Percentiles rank a stretch among this genome's conserved stretches.
These are phyloP conservation scores for Cenchrus fungigraminus DNA, from an alignment of 176 grass and related monocot species.

Conservation along the genomic window DNA sequence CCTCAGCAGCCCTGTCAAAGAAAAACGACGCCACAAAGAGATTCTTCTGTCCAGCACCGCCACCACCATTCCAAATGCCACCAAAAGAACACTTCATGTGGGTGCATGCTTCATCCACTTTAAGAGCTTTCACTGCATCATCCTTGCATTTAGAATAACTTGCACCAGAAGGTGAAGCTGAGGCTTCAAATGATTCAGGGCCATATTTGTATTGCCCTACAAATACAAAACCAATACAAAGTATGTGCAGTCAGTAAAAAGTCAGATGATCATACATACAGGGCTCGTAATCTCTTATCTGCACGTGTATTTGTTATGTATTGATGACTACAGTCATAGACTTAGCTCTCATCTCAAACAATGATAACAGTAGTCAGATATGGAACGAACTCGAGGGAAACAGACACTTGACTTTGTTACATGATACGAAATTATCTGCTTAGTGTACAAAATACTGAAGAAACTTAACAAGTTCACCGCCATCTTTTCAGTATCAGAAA, in stretches of 20 bases:
- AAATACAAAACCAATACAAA: background rate
- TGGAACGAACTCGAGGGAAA: background rate
- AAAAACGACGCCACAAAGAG: conserved; percentile 98
- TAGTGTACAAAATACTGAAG: background rate
- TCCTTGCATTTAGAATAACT: conserved; percentile 76
- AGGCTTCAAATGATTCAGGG: conserved; percentile 55
- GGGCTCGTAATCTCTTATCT: background rate
- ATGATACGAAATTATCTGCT: background rate
- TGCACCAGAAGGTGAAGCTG: conserved; percentile 64
- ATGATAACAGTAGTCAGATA: background rate
- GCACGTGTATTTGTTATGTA: background rate
- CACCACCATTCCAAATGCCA: conserved; percentile 97
- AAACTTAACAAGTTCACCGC: background rate
- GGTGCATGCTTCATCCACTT: conserved; percentile 73
- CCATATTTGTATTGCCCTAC: conserved; percentile 79
- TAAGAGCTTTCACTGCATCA: conserved; percentile 83
- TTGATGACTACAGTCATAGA: background rate
- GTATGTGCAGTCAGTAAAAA: background rate
- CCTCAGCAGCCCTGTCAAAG: conserved; percentile 97
- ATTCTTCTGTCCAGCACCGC: conserved; percentile 94
- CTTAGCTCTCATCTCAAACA: background rate
- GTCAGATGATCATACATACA: background rate
- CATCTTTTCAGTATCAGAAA: conserved; percentile 6
- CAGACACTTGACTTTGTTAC: background rate
- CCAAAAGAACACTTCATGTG: conserved; percentile 99